Percentiles rank a stretch among this genome's conserved stretches.
Conservation (phyloP, 495 filamentous ascomycete species). For the Aspergillus mulundensis region DNA sequence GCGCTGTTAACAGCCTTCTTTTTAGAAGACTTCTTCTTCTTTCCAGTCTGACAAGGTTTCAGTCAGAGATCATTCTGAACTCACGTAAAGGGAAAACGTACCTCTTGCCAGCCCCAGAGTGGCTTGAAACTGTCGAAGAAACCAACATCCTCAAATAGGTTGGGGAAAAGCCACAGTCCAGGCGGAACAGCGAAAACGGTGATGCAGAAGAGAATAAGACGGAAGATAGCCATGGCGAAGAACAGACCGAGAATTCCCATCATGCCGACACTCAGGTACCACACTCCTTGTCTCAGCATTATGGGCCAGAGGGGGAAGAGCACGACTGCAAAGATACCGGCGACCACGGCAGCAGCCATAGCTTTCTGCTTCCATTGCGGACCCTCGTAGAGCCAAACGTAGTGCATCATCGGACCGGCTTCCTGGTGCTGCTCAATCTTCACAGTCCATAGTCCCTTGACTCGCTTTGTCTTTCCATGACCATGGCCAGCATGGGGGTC, state of each 20-base stretch:
- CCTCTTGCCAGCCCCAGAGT: constrained; percentile 98
- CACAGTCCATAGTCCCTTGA: constrained; percentile 96
- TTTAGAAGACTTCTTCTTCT: constrained; percentile 64
- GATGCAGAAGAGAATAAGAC: constrained; percentile 89
- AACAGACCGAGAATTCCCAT: constrained; percentile 88
- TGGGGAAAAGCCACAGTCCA: constrained; percentile 96
- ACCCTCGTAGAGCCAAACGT: constrained; percentile 95
- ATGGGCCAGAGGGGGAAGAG: constrained; percentile 97
- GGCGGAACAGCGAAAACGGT: constrained; percentile 83
- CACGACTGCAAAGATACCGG: constrained; percentile 78
- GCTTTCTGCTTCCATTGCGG: constrained; percentile 89
- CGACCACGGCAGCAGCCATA: constrained; percentile 77
- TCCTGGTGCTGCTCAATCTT: constrained; percentile 97
- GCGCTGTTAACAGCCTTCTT: constrained; percentile 55
- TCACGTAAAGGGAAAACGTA: constrained; percentile 30
- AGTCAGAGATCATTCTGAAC: constrained; percentile 14
- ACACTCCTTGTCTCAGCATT: constrained; percentile 85
- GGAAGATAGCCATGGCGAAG: constrained; percentile 96
- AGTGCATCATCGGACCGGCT: constrained; percentile 83
- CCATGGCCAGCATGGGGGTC: constrained; percentile 71
- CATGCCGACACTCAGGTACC: constrained; percentile 96
- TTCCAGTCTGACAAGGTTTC: constrained; percentile 27
- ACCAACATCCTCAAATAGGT: constrained; percentile 96
- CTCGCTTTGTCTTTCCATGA: constrained; percentile 77
- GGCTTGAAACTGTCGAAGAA: constrained; percentile 98